Base-by-base conservation (phyloP, 169 alveolate species). In the Plasmodium sp. region DNA sequence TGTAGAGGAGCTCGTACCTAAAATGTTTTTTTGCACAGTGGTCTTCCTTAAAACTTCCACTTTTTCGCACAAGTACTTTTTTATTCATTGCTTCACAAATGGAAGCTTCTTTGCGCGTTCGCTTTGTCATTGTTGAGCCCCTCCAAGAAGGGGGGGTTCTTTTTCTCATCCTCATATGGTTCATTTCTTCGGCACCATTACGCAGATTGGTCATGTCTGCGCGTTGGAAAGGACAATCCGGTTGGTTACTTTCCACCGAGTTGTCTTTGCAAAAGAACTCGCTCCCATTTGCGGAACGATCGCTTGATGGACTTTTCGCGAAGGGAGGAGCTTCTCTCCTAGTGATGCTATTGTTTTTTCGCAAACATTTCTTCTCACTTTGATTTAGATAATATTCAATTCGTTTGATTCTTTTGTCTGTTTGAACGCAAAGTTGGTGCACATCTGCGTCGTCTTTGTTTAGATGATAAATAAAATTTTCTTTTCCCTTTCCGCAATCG, bases 331-430 rank as follows among this genome's bases (percentile, higher is more conserved):
- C 62, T 18, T 27, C 74, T 84, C 2, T 84, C 77, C 2, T 6
- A 27, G 5, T 18, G 34, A 4, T 84, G 7, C 56, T 34, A 22
- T 33, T 31, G 73, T 41, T 71, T 72, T 84, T 45, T 5, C 75
- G 56, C 54, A 43, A 22, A 45, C n/a, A 10, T 43, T 43, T 27
- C 33, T 39, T 67, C 77, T 51, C 39, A 27, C n/a, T 54, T 51
- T 51, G 43, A 31, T 86, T 77, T 56, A 86, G 34, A 86, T 51
- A 75, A 33, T 58, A 22, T 77, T 86, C 81, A 33, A 86, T 86
- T 54, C 45, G 41, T 9, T 75, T 16, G 5, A 86, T 86, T 56
- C 84, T 86, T 39, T 54, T 77, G 14, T 86, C 80, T 16, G 93
- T 77, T 86, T 86, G 81, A 75, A 51, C 41, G 56, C 56, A 86